Evolutionary conservation across 371 early-diverging fungal species (phyloP).

Genomic region (Lichtheimia ramosa): DNA sequence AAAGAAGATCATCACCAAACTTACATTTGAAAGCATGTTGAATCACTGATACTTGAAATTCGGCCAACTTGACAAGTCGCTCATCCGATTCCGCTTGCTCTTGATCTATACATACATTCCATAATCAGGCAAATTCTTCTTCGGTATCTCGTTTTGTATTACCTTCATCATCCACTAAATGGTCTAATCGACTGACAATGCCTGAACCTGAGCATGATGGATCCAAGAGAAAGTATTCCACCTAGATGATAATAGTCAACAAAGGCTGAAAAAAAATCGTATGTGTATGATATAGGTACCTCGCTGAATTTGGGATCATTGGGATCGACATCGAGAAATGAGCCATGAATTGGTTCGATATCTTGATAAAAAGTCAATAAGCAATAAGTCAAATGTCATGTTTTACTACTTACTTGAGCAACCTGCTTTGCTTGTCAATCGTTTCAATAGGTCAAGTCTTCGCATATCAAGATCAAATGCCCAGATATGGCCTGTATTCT

Average conservation of each 20-base stretch:
- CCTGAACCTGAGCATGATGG: slow-evolving; percentile 99
- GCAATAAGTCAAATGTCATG: neutral
- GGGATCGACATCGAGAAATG: slow-evolving; percentile 71
- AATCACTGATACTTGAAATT: slow-evolving; percentile 71
- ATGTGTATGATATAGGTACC: slow-evolving; percentile 13
- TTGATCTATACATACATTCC: neutral
- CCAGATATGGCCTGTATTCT: slow-evolving; percentile 83
- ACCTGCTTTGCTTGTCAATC: slow-evolving; percentile 74
- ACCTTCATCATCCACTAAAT: slow-evolving; percentile 68
- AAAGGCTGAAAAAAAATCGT: neutral
- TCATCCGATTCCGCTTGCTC: slow-evolving; percentile 32
- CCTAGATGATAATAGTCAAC: slow-evolving; percentile 23
- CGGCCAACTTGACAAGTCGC: slow-evolving; percentile 70
- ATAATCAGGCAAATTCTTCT: neutral
- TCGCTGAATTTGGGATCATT: slow-evolving; percentile 59
- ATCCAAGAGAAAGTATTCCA: slow-evolving; percentile 94
- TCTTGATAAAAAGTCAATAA: too few relatives aligned
- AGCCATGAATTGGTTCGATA: slow-evolving; percentile 59
- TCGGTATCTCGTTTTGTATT: neutral
- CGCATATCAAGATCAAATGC: slow-evolving; percentile 90
- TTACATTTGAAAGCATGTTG: slow-evolving; percentile 76
- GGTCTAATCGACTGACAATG: slow-evolving; percentile 85
- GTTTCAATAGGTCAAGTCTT: slow-evolving; percentile 78
- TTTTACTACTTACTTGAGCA: slow-evolving; percentile 79
- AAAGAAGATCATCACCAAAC: neutral